Conservation (phyloP, 139 green algal genomes). For the Haematococcus lacustris region DNA sequence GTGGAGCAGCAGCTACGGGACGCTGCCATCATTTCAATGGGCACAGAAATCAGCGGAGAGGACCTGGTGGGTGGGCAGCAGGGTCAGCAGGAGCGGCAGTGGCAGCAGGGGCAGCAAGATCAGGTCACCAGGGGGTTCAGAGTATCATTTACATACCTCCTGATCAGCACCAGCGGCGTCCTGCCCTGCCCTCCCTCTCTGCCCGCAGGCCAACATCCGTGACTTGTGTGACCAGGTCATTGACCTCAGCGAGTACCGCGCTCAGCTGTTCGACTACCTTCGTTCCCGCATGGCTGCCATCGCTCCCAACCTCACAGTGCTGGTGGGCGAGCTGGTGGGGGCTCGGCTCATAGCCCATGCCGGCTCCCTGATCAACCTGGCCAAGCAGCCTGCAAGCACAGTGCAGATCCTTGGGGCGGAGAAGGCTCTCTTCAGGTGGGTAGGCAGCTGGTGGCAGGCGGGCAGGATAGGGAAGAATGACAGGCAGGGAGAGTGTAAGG, state of each 20-base stretch:
- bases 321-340: constrained; percentile 98
- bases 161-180: neutral
- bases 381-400: constrained; percentile 92
- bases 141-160: too few species aligned
- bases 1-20: constrained; percentile 88
- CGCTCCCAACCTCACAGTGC: constrained; percentile 93
- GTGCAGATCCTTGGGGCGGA: constrained; percentile 97
- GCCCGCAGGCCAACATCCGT: constrained; percentile 7
- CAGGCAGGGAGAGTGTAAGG: too few species aligned
- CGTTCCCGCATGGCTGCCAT: constrained; percentile 88
- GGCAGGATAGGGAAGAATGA: too few species aligned
- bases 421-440: constrained; percentile 62
- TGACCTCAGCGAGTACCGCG: constrained; percentile 90
- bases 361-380: constrained; percentile 89
- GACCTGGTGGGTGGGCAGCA: constrained; percentile 73
- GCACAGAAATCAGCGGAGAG: constrained; percentile 88
- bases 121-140: neutral
- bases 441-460: too few species aligned
- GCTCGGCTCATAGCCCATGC: constrained; percentile 96
- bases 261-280: constrained; percentile 95
- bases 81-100: neutral
- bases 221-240: constrained; percentile 65
- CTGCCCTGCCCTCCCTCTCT: neutral
- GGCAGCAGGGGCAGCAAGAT: neutral
- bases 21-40: constrained; percentile 90